Base-by-base conservation (phyloP, 106 monocot genomes). In the Dendrobium nobile region DNA sequence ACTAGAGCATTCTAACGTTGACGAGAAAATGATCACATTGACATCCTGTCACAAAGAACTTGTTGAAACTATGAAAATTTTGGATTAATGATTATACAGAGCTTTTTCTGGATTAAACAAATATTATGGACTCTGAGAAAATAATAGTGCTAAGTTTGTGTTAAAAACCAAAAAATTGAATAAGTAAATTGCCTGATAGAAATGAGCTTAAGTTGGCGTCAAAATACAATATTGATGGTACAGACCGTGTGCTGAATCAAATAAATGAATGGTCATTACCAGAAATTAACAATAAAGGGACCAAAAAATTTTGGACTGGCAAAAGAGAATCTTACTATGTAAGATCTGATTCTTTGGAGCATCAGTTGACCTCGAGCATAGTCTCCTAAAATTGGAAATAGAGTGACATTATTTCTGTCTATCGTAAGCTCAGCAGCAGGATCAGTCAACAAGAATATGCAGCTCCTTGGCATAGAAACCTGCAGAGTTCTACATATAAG, bases 281-380 rank as follows among this genome's bases (percentile, higher is more conserved):
- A 61, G n/a, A 61, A 61, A 20, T 61, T 61, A 19, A 61, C 61
- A 7, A 22, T 8, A 61, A 61, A 22, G 61, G n/a, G 7, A 37
- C 37, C 33, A 70, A 70, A 70, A 70, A 70, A 70, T 16, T 61
- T 61, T 33, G 15, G 11, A 15, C 1, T 33, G 15, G 70, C 70
- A 8, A 72, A 72, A 44, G 15, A 76, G 42, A 19, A 28, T 77
- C 94, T 92, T 87, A 98, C 97, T 85, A 98, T 89, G 85, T 98
- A 98, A 75, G 92, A 94, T 79, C 56, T 92, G 78, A 94, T 94
- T 73, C 97, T 92, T 48, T 98, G 97, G 85, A 98, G 88, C 97
- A 98, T 98, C 84, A 98, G 74, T n/a, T 88, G 88, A 75, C 77
- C 92, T 54, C 97, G 83, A 68, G 97, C 88, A 88, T 94, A 98